Evolutionary conservation across 768 basidiomycete species (phyloP), one percentile per base, ranked within the genome.

Genomic region (Mycena maculata): DNA sequence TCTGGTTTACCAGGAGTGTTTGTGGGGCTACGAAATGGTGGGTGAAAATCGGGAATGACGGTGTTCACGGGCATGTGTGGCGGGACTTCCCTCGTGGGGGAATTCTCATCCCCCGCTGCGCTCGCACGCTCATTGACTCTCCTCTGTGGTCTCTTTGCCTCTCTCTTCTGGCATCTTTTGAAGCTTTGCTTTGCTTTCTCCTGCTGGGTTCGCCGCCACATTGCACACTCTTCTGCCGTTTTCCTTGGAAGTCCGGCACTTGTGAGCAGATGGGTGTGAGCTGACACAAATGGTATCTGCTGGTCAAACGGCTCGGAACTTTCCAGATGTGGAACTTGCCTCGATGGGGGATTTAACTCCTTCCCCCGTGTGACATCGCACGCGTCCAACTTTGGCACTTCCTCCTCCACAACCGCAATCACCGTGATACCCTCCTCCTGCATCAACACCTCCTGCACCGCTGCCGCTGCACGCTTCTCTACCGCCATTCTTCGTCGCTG

Each of bases 31-130:
- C 8, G n/a, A 20, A 9, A 44, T 20, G 5, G 42, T 44, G 15
- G 42, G n/a, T 55, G 33, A n/a, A 23, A 2, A 52, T 44, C 49
- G 23, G 39, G 50, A 1, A 45, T 6, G 2, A 13, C 22, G 3
- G 49, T 4, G 23, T 62, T n/a, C 8, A 27, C 27, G 11, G 50
- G 27, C 50, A 53, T 47, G 22, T 56, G 53, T n/a, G 49, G 53
- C 8, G 49, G 61, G 52, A 63, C 61, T 63, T 63, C 61, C 61
- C 61, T 63, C 53, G 49, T 1, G 53, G 62, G 62, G 62, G 30
- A 54, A 45, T 22, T 45, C 31, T 23, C 54, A 45, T 68, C 53
- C 66, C 66, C 70, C 70, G 52, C 49, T 49, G 42, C 52, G 57
- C 65, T 54, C 59, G n/a, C 52, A 38, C 41, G 50, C 44, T 63